A percentile compares a stretch with the other conserved stretches of the same genome.
Evolutionary conservation across 73 alveolate species (phyloP).

Genomic region (Breviolum minutum): DNA sequence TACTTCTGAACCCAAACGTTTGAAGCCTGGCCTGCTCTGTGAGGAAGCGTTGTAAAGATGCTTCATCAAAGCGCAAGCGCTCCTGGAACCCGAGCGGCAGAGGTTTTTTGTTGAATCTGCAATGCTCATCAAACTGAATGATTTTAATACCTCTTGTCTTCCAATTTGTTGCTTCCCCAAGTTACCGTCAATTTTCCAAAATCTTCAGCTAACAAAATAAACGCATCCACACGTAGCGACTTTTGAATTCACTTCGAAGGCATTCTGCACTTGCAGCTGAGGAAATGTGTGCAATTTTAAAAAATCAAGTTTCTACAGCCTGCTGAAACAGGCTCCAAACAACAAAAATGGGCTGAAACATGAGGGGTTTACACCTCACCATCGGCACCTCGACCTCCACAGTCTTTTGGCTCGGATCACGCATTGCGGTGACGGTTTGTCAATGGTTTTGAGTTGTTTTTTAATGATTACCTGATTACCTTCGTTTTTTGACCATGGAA

Average conservation of each 20-base stretch:
- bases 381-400: conserved; percentile 70
- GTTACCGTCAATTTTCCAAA: too few species aligned
- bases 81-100: background rate
- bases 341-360: background rate
- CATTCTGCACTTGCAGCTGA: background rate
- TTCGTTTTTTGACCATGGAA: background rate
- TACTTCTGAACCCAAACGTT: too few species aligned
- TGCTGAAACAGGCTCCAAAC: too few species aligned
- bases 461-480: background rate
- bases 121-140: too few species aligned
- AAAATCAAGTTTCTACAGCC: too few species aligned
- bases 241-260: too few species aligned
- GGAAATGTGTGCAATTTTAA: background rate
- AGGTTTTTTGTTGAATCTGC: too few species aligned
- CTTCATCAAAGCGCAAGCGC: conserved; percentile 50
- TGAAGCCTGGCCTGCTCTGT: background rate
- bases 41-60: conserved; percentile 11
- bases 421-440: background rate
- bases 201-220: too few species aligned
- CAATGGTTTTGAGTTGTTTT: background rate
- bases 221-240: too few species aligned
- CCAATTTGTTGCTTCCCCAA: too few species aligned
- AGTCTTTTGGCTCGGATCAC: conserved; percentile 33
- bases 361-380: too few species aligned
- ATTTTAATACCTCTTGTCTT: too few species aligned